These are phyloP conservation scores for Populus simonii DNA, from an alignment of 345 rosid genomes.

Conservation along the genomic window DNA sequence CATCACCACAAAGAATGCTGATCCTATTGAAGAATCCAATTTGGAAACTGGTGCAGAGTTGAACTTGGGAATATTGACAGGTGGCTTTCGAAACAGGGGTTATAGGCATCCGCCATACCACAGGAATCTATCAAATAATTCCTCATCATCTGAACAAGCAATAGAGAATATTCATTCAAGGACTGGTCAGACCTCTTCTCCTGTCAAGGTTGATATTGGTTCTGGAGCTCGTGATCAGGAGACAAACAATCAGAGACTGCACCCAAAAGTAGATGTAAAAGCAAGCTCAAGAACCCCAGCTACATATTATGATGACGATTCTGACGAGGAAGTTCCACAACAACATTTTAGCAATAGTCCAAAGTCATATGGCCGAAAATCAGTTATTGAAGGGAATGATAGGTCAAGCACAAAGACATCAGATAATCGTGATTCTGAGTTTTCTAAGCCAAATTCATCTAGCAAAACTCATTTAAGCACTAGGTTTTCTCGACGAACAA, in stretches of 20 bases:
- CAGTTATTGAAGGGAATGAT: conserved; percentile 22
- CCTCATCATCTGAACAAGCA: conserved; percentile 30
- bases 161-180: conserved; percentile 29
- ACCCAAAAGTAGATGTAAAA: conserved; percentile 23
- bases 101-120: conserved; percentile 44
- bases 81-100: conserved; percentile 53
- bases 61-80: conserved; percentile 44
- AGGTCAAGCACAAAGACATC: conserved; percentile 34
- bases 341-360: conserved; percentile 23
- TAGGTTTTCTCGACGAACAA: conserved; percentile 64
- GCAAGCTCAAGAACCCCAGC: conserved; percentile 26
- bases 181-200: conserved; percentile 26
- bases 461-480: conserved; percentile 24
- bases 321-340: conserved; percentile 28
- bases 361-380: conserved; percentile 14
- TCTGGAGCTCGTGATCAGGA: conserved; percentile 32
- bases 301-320: conserved; percentile 35
- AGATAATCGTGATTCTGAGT: conserved; percentile 36
- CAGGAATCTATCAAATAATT: conserved; percentile 27
- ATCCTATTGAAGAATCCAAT: conserved; percentile 27
- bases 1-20: conserved; percentile 28
- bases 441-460: conserved; percentile 29
- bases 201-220: conserved; percentile 16
- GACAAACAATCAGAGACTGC: conserved; percentile 23
- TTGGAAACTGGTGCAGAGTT: conserved; percentile 40